Percentiles rank a stretch among this genome's conserved stretches.
phyloP scores from a whole-genome alignment of 306 rosid genomes.

The Castanopsis chinensis region DNA sequence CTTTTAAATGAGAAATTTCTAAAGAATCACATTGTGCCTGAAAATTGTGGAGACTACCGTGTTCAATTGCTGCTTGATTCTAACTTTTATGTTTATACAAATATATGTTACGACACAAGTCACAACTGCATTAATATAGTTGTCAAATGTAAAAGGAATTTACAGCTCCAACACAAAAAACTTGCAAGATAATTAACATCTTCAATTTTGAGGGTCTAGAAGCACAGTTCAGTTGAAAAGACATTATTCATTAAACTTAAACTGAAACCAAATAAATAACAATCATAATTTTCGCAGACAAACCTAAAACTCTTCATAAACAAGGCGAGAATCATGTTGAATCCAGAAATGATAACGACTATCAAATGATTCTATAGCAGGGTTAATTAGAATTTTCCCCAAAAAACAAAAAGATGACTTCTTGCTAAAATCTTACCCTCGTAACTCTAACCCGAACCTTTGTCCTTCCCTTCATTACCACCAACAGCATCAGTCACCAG shows the following conservation, averaged over 20 bases:
- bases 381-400: conserved; percentile 22
- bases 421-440: conserved; percentile 41
- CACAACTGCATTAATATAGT: neutral
- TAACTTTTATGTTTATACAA: neutral
- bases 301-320: neutral
- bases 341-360: neutral
- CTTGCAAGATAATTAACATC: neutral
- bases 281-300: neutral
- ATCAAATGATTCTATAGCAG: neutral
- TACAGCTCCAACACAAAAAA: neutral
- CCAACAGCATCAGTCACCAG: conserved; percentile 85
- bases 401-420: neutral
- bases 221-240: neutral
- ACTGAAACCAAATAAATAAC: conserved; percentile 3
- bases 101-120: neutral
- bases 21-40: neutral
- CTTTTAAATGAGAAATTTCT: neutral
- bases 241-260: neutral
- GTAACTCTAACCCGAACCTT: conserved; percentile 43
- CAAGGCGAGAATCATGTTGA: conserved; percentile 3
- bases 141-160: neutral
- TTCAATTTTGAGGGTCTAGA: neutral
- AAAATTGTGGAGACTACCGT: neutral
- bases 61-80: neutral
- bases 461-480: conserved; percentile 56